Evolutionary conservation across 805 yeast genomes (phyloP), one percentile per base, ranked within the genome.

Genomic region (Candida ortonii): DNA sequence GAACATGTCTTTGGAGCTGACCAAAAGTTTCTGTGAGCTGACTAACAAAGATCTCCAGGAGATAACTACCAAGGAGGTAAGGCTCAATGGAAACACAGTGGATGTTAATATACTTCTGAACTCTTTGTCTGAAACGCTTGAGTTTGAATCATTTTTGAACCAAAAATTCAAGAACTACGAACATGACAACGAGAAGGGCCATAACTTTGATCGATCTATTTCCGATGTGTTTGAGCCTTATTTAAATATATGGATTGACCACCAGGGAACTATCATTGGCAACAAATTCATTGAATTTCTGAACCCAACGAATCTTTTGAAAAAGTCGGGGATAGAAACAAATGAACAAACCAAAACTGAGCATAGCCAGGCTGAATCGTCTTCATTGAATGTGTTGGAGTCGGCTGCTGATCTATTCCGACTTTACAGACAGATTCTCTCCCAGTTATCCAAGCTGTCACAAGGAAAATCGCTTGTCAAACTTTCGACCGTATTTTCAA

Each of bases 381-480:
- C n/a, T n/a, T n/a, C n/a, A n/a, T 74, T 82, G 5, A 75, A 80
- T 50, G 89, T 93, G 11, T 67, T 93, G 7, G 85, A 82, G 23
- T 84, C 96, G 0, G 84, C 95, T 8, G 86, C 94, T 1, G 97
- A 90, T 46, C 60, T 93, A 21, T 89, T 93, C 59, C 74, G 87
- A 49, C 62, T 75, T 3, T 89, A 85, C 55, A 75, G 95, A 40
- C 80, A 80, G 30, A 63, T 84, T 7, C 59, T 93, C 22, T 67
- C 79, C 15, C 96, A 86, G 53, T 69, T 88, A 7, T 65, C 85
- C 7, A 80, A 78, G 42, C 55, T 84, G 15, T 65, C 78, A 9
- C 64, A 60, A 27, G 76, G 76, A 4, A 70, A 61, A 21, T 61
- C 71, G 1, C 44, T 71, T 12, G 60, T 84, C 11, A 77, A 73